Conservation (phyloP, 2,329 filamentous ascomycete species). For the Pseudovirgaria hyperparasitica region DNA sequence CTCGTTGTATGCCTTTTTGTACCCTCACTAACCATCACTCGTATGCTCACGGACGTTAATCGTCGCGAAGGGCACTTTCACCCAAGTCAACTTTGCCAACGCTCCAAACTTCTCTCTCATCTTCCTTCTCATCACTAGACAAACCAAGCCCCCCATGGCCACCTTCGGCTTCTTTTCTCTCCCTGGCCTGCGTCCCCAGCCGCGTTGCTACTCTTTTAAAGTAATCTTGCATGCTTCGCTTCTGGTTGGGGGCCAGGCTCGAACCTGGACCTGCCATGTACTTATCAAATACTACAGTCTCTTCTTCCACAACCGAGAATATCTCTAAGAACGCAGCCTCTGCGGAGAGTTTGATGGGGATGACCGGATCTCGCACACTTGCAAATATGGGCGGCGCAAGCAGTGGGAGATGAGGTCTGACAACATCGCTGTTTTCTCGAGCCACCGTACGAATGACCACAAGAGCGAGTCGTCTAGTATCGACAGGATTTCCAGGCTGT, state of each 20-base stretch:
- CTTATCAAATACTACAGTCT: conserved; percentile 77
- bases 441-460: conserved; percentile 80
- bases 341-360: conserved; percentile 88
- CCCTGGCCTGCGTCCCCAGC: conserved; percentile 73
- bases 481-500: conserved; percentile 62
- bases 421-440: conserved; percentile 64
- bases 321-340: conserved; percentile 88
- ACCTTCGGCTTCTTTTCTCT: conserved; percentile 83
- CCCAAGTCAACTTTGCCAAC: conserved; percentile 80
- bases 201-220: conserved; percentile 86
- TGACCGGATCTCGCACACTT: conserved; percentile 79
- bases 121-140: conserved; percentile 82
- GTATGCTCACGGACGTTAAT: conserved; percentile 3
- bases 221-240: conserved; percentile 90
- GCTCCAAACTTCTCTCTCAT: conserved; percentile 92
- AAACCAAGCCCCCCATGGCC: conserved; percentile 75
- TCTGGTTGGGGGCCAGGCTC: conserved; percentile 56
- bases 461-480: conserved; percentile 74
- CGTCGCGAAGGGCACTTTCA: conserved; percentile 35
- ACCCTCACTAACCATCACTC: background rate
- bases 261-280: conserved; percentile 60
- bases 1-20: background rate
- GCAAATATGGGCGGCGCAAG: conserved; percentile 80
- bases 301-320: conserved; percentile 81
- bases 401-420: conserved; percentile 66